Base-by-base conservation (phyloP, 75 land plant genomes). In the Picea sitchensis region DNA sequence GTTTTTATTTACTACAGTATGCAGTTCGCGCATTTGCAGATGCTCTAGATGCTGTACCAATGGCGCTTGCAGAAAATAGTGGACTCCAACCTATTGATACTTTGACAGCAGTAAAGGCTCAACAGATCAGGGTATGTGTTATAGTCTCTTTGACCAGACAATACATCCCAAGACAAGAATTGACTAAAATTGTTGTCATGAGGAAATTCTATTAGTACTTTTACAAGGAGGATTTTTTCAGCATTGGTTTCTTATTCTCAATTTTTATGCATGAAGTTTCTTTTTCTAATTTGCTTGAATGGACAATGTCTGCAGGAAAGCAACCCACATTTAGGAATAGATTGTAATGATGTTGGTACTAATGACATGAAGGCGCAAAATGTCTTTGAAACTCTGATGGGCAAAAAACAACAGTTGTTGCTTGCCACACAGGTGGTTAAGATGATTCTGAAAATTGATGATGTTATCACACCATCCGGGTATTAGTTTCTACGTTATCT, bases 341-440 rank as follows among this genome's bases (percentile, higher is more conserved):
- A 96, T 73, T 96, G 99, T 87, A 95, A 97, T 83, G 98, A 97
- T 83, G 86, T 91, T 57, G 98, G 98, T 44, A 97, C 96, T 54
- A 95, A 93, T 80, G 90, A 93, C 82, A 97, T 97, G 99, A 79
- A 87, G 32, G 92, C 90, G 86, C 99, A 97, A 80, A 90, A 97
- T 75, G 99, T 97, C 59, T 97, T 95, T 83, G 99, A 95, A 86
- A 97, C 98, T 4, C 77, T 97, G 76, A 95, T 95, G 31, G 98
- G 99, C 59, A 97, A 97, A 79, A 93, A 97, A 87, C 99, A 96
- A 76, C 99, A 97, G 84, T 80, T 97, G 23, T 59, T 95, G 30
- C 87, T 95, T 44, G 99, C 99, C 21, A 97, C 99, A 1, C 99
- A 95, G 82, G 99, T 97, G n/a, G 99, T 97, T 61, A 97, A 97